Evolutionary conservation across 73 alveolate genomes (phyloP).

Genomic region (Paramecium biaurelia): DNA sequence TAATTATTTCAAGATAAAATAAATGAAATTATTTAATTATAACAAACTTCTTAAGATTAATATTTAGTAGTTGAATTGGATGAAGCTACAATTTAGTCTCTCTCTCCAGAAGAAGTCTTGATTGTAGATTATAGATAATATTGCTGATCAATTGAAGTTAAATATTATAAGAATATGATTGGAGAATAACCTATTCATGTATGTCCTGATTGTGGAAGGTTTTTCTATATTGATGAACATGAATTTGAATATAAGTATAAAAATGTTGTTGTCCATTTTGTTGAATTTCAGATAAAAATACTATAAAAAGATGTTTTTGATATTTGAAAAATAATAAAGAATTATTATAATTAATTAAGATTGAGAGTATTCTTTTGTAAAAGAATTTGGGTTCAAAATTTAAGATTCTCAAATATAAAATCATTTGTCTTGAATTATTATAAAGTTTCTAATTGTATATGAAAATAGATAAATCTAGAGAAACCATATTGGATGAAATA

Average conservation of each 20-base stretch:
- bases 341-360: background rate
- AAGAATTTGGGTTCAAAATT: background rate
- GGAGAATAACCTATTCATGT: background rate
- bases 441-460: no score
- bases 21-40: background rate
- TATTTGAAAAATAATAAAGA: background rate
- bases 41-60: background rate
- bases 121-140: conserved; percentile 51
- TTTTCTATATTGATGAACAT: background rate
- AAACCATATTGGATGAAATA: no score
- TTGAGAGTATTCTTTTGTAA: background rate
- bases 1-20: conserved; percentile 23
- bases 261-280: background rate
- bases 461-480: no score
- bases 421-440: background rate
- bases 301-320: background rate
- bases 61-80: conserved; percentile 56
- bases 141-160: background rate
- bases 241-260: conserved; percentile 1
- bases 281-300: background rate
- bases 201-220: background rate
- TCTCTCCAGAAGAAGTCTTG: conserved; percentile 40
- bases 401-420: background rate
- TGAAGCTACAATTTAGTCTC: background rate
- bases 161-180: background rate